Base-by-base conservation (phyloP, 1,284 basidiomycete species). In the Trichosporon ovoides region DNA sequence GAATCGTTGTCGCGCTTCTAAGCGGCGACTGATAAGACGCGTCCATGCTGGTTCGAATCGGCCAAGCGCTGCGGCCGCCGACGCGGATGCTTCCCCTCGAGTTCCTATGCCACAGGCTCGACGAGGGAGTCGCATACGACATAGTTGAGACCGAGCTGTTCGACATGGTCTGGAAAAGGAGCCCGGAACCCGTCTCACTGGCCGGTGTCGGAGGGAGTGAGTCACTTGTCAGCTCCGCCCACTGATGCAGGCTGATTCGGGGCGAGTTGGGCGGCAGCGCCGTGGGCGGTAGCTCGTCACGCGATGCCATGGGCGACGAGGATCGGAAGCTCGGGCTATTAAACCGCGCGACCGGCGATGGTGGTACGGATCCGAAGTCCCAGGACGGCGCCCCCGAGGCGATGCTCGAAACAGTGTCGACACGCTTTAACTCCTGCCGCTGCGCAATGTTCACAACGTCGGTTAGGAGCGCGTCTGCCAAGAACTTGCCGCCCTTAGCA, bases 351-450 rank as follows among this genome's bases (percentile, higher is more conserved):
- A 67, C 53, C 0, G 71, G 72, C 1, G 73, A 67, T 9, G 64
- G 58, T 0, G 69, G 68, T 7, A 66, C 57, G 4, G 70, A 73
- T 18, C 58, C 57, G 40, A 75, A 75, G 58, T 75, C 70, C 73
- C 73, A 75, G 0, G 69, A 71, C 0, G 71, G 68, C 2, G 72
- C 61, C 11, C 65, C 63, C 7, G 68, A 70, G n/a, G 64, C 55
- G 4, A 71, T 56, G 9, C 70, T 71, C 12, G 68, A 66, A 20
- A 64, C 50, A 3, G 70, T 70, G 3, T 69, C 68, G 4, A 68
- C 59, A 4, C 73, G 70, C n/a, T 68, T 65, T 7, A 73, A 56
- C 62, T 75, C 73, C 56, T 75, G 73, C 6, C 73, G 63, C 33
- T 67, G 66, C 4, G 52, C 59, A 7, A 75, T 56, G 7, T 67